These are phyloP conservation scores for Postia placenta DNA, from an alignment of 768 basidiomycete genomes.

Conservation along the genomic window DNA sequence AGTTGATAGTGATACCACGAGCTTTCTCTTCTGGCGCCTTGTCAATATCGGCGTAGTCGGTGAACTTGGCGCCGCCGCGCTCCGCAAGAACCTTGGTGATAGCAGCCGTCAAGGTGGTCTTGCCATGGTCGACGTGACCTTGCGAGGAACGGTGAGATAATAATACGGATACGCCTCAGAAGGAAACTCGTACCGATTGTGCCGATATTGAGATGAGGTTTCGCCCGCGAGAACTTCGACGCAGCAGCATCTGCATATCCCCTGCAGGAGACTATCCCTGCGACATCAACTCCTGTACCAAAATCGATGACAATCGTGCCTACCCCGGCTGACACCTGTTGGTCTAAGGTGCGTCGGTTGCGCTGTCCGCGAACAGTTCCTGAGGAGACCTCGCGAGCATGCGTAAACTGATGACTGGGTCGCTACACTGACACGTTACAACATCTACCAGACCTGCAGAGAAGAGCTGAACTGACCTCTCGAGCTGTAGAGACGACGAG, in stretches of 20 bases:
- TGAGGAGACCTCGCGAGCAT: constrained; percentile 20
- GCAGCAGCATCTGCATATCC: constrained; percentile 64
- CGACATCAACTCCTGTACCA: too few species aligned
- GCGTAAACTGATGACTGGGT: constrained; percentile 21
- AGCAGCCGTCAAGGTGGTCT: constrained; percentile 93
- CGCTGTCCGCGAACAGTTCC: constrained; percentile 16
- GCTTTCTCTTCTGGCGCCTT: constrained; percentile 99
- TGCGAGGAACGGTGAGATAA: neutral
- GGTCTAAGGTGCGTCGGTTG: constrained; percentile 16
- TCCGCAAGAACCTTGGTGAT: constrained; percentile 90
- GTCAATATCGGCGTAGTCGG: constrained; percentile 97
- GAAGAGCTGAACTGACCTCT: constrained; percentile 30
- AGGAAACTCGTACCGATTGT: constrained; percentile 59
- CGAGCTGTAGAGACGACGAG: constrained; percentile 39
- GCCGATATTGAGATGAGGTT: constrained; percentile 94
- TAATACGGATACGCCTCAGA: neutral
- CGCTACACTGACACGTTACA: constrained; percentile 10
- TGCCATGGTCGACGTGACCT: constrained; percentile 98
- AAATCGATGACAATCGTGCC: too few species aligned
- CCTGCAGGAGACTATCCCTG: constrained; percentile 53
- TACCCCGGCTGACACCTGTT: constrained; percentile 16
- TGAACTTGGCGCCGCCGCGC: constrained; percentile 74
- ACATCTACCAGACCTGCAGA: neutral
- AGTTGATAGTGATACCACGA: constrained; percentile 99
- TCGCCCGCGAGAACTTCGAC: constrained; percentile 58